A percentile compares a stretch with the other conserved stretches of the same genome.
Evolutionary conservation across 73 alveolate species (phyloP).

Genomic region (Symbiodinium pilosum): DNA sequence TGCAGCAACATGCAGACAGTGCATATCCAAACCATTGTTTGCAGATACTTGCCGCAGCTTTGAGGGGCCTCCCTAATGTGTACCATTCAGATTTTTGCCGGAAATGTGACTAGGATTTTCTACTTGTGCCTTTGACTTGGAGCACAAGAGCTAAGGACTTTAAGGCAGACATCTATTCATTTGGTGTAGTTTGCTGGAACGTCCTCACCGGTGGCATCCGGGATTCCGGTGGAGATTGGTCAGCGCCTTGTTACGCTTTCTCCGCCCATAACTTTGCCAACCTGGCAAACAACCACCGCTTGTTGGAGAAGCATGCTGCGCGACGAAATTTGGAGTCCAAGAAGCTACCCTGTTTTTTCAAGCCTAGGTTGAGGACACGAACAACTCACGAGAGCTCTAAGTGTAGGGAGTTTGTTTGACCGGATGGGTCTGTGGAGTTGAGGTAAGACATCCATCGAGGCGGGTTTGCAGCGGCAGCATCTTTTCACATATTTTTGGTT

Average conservation of each 20-base stretch:
- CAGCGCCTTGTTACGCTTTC: constrained; percentile 67
- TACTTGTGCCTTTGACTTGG: no score
- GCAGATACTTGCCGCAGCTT: no score
- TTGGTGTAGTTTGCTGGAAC: constrained; percentile 87
- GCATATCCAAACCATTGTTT: no score
- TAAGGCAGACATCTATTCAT: constrained; percentile 86
- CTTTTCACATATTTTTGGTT: no score
- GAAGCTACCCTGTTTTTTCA: background rate
- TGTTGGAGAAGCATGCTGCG: constrained; percentile 64
- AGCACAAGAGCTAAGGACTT: constrained; percentile 37
- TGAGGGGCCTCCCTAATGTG: no score
- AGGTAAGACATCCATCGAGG: background rate
- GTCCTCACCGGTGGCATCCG: constrained; percentile 76
- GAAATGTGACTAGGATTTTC: no score
- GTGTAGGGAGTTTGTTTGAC: background rate
- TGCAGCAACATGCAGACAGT: no score
- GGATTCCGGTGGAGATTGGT: constrained; percentile 87
- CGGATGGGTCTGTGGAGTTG: background rate
- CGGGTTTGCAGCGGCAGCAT: background rate
- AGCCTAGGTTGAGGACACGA: background rate
- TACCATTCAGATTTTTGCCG: no score
- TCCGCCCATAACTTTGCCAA: constrained; percentile 59
- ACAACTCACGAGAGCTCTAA: no score
- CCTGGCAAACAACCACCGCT: constrained; percentile 64
- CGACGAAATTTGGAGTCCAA: background rate